These are phyloP conservation scores for Scutellaria minor DNA, from an alignment of 257 asterid genomes.

Conservation along the genomic window DNA sequence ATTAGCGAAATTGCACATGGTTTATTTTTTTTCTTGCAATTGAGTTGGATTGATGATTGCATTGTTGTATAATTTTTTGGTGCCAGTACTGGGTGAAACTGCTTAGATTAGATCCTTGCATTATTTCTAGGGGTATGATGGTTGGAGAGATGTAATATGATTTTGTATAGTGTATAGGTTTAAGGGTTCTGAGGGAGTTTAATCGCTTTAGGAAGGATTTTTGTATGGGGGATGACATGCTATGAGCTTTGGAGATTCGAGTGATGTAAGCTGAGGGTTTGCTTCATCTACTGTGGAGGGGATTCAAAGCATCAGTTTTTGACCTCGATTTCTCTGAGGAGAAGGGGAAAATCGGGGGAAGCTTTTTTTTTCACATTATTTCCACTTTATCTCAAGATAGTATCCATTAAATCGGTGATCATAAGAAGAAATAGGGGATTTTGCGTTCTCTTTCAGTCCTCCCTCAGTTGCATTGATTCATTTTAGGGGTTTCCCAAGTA, in stretches of 20 bases:
- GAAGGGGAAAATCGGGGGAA: background rate
- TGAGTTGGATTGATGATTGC: background rate
- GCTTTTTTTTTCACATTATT: background rate
- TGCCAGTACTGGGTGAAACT: background rate
- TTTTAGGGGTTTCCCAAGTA: conserved; percentile 3
- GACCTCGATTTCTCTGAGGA: background rate
- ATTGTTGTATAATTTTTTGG: conserved; percentile 12
- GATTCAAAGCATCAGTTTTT: background rate
- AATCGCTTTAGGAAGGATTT: background rate
- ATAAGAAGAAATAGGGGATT: background rate
- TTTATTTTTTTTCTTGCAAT: background rate
- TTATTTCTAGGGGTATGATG: background rate
- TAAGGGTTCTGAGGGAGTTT: background rate
- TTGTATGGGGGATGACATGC: no score
- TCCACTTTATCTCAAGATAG: background rate
- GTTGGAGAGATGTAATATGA: background rate
- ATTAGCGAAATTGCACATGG: background rate
- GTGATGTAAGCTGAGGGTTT: background rate
- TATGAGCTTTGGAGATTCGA: background rate
- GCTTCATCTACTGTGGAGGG: background rate
- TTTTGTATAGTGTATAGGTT: background rate
- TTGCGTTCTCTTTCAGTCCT: background rate
- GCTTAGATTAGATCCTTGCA: background rate
- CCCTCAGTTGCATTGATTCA: background rate
- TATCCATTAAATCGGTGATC: background rate